Percentiles rank a stretch among this genome's conserved stretches.
phyloP scores from a whole-genome alignment of 169 alveolate genomes.

The Perkinsus marinus region DNA sequence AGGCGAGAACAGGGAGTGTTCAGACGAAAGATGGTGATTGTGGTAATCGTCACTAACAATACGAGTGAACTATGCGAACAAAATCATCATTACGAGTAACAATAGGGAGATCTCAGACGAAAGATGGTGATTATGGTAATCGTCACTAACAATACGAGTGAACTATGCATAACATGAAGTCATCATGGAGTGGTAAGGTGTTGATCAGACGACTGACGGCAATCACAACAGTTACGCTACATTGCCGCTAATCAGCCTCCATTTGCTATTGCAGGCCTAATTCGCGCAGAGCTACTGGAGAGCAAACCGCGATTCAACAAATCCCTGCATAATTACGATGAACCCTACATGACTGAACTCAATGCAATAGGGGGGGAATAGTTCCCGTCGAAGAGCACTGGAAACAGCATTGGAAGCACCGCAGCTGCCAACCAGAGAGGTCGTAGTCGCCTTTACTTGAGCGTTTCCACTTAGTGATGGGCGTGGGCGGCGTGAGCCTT shows the following conservation, averaged over 20 bases:
- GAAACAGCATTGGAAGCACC: not conserved
- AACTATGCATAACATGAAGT: not conserved
- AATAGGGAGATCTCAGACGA: not conserved
- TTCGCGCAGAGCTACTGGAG: not conserved
- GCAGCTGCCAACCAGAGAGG: not conserved
- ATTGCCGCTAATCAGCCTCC: not conserved
- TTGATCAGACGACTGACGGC: not conserved
- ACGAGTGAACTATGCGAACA: not conserved
- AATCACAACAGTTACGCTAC: not conserved
- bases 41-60: not conserved
- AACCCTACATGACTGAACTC: not conserved
- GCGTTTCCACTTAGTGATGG: not conserved
- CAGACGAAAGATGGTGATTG: not conserved
- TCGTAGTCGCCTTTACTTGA: not conserved
- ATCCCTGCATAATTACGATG: not conserved
- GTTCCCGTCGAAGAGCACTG: not conserved
- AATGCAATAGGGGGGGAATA: not conserved
- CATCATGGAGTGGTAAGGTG: not conserved
- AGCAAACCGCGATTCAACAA: not conserved
- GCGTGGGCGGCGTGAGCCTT: constrained; percentile 29
- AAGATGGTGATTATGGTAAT: not conserved
- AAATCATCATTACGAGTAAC: not conserved
- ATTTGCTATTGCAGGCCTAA: not conserved
- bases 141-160: not conserved
- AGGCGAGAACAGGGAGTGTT: not conserved